Conservation (phyloP, 371 early-diverging fungal genomes). For the Sporodiniella umbellata region DNA sequence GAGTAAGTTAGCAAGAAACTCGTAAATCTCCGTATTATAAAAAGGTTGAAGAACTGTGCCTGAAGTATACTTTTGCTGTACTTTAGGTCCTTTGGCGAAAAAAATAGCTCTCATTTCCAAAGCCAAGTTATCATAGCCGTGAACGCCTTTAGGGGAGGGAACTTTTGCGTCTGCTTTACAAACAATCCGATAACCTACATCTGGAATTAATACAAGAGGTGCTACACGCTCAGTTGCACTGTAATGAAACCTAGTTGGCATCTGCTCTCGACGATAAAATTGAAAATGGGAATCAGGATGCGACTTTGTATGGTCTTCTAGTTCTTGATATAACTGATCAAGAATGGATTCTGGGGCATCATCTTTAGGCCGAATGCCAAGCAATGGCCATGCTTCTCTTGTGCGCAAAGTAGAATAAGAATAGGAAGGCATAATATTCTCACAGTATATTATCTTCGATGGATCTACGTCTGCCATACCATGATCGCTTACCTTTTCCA, state of each 20-base stretch:
- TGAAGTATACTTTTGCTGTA: conserved; percentile 22
- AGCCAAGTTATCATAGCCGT: conserved; percentile 80
- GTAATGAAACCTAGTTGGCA: conserved; percentile 68
- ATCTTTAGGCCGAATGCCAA: conserved; percentile 48
- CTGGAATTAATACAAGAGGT: conserved; percentile 70
- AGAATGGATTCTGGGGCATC: conserved; percentile 30
- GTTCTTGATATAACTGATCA: conserved; percentile 32
- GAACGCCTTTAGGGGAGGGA: conserved; percentile 59
- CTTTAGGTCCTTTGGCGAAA: conserved; percentile 73
- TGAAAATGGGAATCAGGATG: conserved; percentile 47
- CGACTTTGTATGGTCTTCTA: conserved; percentile 31
- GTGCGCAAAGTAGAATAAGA: conserved; percentile 20
- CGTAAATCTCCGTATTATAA: conserved; percentile 36
- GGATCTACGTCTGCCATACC: conserved; percentile 75
- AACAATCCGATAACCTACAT: conserved; percentile 51
- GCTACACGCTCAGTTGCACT: conserved; percentile 58
- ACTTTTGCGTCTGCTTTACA: conserved; percentile 5
- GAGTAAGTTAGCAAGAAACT: conserved; percentile 25
- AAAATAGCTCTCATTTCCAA: conserved; percentile 86
- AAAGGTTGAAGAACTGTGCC: conserved; percentile 25
- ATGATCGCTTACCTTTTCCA: conserved; percentile 71
- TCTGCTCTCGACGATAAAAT: conserved; percentile 58
- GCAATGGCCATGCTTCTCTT: conserved; percentile 32
- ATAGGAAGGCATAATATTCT: conserved; percentile 49
- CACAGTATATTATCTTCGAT: conserved; percentile 64